Percentiles rank a stretch among this genome's conserved stretches.
These are phyloP conservation scores for Coemansia sp. DNA, from an alignment of 192 early-diverging fungal genomes.

Conservation along the genomic window DNA sequence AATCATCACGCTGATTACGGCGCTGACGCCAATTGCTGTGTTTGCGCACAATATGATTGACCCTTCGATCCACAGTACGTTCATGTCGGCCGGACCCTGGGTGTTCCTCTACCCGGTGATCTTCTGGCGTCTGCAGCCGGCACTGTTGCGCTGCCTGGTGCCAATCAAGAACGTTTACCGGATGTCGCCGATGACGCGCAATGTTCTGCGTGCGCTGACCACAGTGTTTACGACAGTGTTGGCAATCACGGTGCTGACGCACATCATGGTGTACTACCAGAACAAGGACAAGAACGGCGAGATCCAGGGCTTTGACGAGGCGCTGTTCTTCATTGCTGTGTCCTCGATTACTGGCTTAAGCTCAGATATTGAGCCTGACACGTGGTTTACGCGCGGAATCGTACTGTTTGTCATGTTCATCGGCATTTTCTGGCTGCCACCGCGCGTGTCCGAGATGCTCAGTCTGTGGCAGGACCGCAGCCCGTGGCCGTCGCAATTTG, in stretches of 20 bases:
- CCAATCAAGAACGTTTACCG: slow-evolving; percentile 65
- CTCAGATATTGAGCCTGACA: slow-evolving; percentile 64
- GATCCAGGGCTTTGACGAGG: slow-evolving; percentile 57
- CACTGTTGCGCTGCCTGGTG: slow-evolving; percentile 56
- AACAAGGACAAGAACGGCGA: slow-evolving; percentile 44
- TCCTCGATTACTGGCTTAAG: slow-evolving; percentile 63
- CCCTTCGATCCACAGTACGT: slow-evolving; percentile 45
- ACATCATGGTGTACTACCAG: slow-evolving; percentile 63
- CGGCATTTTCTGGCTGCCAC: slow-evolving; percentile 68
- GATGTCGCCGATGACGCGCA: slow-evolving; percentile 60
- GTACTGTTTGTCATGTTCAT: slow-evolving; percentile 70
- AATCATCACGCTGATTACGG: slow-evolving; percentile 57
- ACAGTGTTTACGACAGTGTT: slow-evolving; percentile 68
- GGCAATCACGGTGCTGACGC: slow-evolving; percentile 69
- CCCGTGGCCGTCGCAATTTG: slow-evolving; percentile 58
- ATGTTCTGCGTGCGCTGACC: slow-evolving; percentile 56
- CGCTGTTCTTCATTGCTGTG: slow-evolving; percentile 59
- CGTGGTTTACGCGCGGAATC: slow-evolving; percentile 53
- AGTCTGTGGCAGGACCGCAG: slow-evolving; percentile 58
- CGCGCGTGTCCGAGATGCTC: slow-evolving; percentile 62
- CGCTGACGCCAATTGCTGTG: slow-evolving; percentile 54
- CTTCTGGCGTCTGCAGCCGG: slow-evolving; percentile 65
- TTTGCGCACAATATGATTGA: slow-evolving; percentile 40
- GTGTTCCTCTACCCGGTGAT: slow-evolving; percentile 62
- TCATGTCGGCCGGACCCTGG: slow-evolving; percentile 59